Evolutionary conservation across 2,329 filamentous ascomycete species (phyloP).

Genomic region (Catunica adiposa): DNA sequence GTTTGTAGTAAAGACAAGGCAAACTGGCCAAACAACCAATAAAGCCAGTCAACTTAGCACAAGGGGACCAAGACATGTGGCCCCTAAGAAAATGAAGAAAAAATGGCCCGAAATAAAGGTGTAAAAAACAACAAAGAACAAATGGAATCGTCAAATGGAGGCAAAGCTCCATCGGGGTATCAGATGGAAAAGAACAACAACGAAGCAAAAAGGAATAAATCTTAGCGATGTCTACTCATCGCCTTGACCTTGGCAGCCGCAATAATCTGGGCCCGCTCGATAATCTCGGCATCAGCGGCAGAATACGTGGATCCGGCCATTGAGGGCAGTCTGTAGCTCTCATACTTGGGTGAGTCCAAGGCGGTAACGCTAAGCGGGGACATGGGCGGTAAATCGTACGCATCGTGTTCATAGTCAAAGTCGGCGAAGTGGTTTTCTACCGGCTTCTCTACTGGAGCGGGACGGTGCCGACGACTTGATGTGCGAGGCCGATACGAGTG

Average conservation of each 20-base stretch:
- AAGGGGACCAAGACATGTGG: constrained; percentile 1
- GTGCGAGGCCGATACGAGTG: not conserved
- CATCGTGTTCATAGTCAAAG: constrained; percentile 11
- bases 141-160: constrained; percentile 4
- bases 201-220: not conserved
- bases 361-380: not conserved
- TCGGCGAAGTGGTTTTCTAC: constrained; percentile 9
- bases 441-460: not conserved
- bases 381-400: constrained; percentile 1
- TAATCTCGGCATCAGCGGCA: constrained; percentile 4
- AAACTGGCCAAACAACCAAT: not conserved
- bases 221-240: constrained; percentile 2
- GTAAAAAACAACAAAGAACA: not conserved
- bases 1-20: not conserved
- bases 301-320: constrained; percentile 6
- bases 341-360: not conserved
- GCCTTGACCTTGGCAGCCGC: constrained; percentile 6
- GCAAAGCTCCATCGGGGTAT: not conserved
- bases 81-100: not conserved
- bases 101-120: too few relatives aligned
- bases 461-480: not conserved
- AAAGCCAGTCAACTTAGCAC: not conserved
- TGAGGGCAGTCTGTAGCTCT: not conserved
- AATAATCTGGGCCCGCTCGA: constrained; percentile 9
- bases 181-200: not conserved